Evolutionary conservation across 345 rosid genomes (phyloP).

Genomic region (Erysimum cheiranthoides): DNA sequence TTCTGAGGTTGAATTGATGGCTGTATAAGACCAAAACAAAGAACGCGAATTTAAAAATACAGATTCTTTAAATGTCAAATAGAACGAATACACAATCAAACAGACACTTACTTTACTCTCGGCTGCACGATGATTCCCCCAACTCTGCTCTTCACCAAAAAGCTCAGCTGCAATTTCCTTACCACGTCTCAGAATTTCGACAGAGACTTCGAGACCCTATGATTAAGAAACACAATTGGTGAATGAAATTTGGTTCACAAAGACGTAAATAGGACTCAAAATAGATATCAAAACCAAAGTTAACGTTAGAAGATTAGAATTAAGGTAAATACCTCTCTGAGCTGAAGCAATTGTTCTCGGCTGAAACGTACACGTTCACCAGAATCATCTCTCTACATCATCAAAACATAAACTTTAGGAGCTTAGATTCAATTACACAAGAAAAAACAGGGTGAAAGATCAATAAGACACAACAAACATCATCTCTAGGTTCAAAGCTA

Average conservation of each 20-base stretch:
- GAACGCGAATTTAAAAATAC: not conserved
- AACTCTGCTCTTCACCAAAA: slow-evolving; percentile 59
- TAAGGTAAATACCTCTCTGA: slow-evolving; percentile 54
- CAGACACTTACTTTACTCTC: slow-evolving; percentile 61
- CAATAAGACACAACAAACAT: too few relatives aligned
- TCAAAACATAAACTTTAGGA: not conserved
- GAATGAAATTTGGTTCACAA: not conserved
- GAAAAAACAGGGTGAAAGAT: too few relatives aligned
- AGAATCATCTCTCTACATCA: slow-evolving; percentile 43
- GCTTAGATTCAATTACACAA: slow-evolving; percentile 19
- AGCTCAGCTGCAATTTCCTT: slow-evolving; percentile 68
- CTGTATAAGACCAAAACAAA: slow-evolving; percentile 43
- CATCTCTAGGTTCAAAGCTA: too few relatives aligned
- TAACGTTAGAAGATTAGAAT: too few relatives aligned
- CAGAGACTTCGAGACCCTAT: slow-evolving; percentile 48
- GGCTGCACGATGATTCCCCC: slow-evolving; percentile 49
- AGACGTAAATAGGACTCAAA: too few relatives aligned
- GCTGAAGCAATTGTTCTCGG: slow-evolving; percentile 63
- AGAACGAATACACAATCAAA: not conserved
- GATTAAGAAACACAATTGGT: not conserved
- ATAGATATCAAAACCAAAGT: too few relatives aligned
- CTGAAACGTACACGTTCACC: slow-evolving; percentile 58
- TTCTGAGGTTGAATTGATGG: slow-evolving; percentile 53
- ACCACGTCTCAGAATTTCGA: slow-evolving; percentile 59
- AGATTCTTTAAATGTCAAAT: not conserved